Conservation (phyloP, 169 alveolate genomes). For the Cardiosporidium cionae region DNA sequence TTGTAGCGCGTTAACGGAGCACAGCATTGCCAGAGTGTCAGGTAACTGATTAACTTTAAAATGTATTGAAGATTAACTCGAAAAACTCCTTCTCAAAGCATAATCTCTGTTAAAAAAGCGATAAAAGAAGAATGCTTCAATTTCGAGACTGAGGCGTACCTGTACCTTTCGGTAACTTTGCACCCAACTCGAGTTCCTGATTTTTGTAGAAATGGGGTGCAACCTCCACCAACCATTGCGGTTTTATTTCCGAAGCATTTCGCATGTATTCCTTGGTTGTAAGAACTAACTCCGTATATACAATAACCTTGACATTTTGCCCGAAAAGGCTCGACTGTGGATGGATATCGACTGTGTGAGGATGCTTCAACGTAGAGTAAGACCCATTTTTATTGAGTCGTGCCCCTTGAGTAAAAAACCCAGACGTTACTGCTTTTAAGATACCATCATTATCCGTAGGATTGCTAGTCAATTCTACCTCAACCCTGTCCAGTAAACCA, state of each 20-base stretch:
- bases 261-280: slow-evolving; percentile 98
- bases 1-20: too few relatives aligned
- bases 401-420: slow-evolving; percentile 99
- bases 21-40: too few relatives aligned
- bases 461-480: slow-evolving; percentile 38
- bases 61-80: too few relatives aligned
- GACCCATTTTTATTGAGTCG: slow-evolving; percentile 96
- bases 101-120: too few relatives aligned
- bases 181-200: slow-evolving; percentile 18
- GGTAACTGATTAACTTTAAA: too few relatives aligned
- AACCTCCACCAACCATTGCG: slow-evolving; percentile 89
- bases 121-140: too few relatives aligned
- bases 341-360: slow-evolving; percentile 94
- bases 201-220: slow-evolving; percentile 93
- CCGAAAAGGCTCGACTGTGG: slow-evolving; percentile 99
- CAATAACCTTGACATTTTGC: slow-evolving; percentile 97
- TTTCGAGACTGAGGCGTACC: background rate
- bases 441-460: slow-evolving; percentile 28
- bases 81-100: too few relatives aligned
- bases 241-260: slow-evolving; percentile 73
- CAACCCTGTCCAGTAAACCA: slow-evolving; percentile 66
- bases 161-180: slow-evolving; percentile 22
- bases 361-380: slow-evolving; percentile 93
- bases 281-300: slow-evolving; percentile 97
- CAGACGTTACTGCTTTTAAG: slow-evolving; percentile 89